Evolutionary conservation across 2,329 filamentous ascomycete genomes (phyloP), one percentile per base, ranked within the genome.

Genomic region (Fusarium luffae): DNA sequence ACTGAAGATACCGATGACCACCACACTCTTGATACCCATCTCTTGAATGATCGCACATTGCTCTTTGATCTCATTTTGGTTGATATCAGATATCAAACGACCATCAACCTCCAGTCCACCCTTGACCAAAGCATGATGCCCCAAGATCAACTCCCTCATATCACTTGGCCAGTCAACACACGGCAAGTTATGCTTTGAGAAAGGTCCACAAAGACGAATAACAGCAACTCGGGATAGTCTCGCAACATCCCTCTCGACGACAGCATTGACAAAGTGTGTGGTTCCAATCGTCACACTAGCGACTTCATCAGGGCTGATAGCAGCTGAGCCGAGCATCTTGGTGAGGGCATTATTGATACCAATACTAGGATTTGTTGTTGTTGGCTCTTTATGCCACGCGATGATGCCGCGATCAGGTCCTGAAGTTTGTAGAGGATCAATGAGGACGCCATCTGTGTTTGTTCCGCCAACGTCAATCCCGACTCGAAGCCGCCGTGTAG

Each of bases 221-320:
- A 88, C 85, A 3, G 85, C 87, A 7, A 89, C 85, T 7, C 76
- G 79, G 16, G 82, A 81, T 4, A 89, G 75, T 3, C 84, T 81
- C 3, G 80, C 73, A 10, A 78, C 79, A 63, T 89, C 86, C 44
- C 83, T 79, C 73, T 88, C 85, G 2, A 89, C 79, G 4, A 89
- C 84, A 11, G 86, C 86, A 63, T 89, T 89, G 70, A 89, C 81
- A 69, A 89, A 89, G 63, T 89, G 86, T 1, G 86, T 88, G 2
- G 84, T 86, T 54, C 85, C 85, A 65, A 87, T 85, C 4, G 84
- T 85, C 16, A 87, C 81, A 63, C 82, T 83, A 16, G 82, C 81
- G 19, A 87, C 78, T 8, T 81, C 74, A 0, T 75, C 71, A 1
- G 81, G 78, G 42, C 72, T 63, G 34, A 82, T 75, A 8, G 64